These are phyloP conservation scores for Asterionellopsis glacialis DNA, from an alignment of 108 stramenopile species.

Conservation along the genomic window DNA sequence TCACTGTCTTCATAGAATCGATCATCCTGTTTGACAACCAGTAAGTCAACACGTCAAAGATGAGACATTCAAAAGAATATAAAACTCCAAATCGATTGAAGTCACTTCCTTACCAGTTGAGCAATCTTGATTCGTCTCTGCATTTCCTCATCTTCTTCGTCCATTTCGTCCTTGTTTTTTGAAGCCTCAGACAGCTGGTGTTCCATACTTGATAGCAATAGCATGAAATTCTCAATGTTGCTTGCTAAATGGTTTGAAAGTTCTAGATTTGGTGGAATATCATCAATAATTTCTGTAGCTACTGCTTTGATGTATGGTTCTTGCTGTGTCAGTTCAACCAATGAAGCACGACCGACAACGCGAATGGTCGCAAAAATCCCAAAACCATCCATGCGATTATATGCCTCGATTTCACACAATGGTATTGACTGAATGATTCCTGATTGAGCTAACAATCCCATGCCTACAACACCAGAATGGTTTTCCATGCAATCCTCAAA, in stretches of 20 bases:
- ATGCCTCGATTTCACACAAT: conserved; percentile 77
- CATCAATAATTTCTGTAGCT: conserved; percentile 55
- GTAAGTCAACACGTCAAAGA: not conserved
- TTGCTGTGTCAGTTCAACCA: conserved; percentile 51
- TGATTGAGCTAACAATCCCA: conserved; percentile 56
- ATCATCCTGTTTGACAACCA: conserved; percentile 25
- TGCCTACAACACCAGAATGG: conserved; percentile 66
- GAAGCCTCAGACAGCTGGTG: conserved; percentile 25
- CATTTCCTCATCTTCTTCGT: conserved; percentile 30
- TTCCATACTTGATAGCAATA: conserved; percentile 50
- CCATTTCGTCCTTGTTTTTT: conserved; percentile 24
- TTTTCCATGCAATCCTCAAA: conserved; percentile 60
- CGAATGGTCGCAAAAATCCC: conserved; percentile 75
- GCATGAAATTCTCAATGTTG: conserved; percentile 52
- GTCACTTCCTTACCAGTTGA: conserved; percentile 38
- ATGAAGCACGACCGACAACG: conserved; percentile 54
- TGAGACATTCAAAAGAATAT: not conserved
- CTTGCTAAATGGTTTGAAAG: conserved; percentile 46
- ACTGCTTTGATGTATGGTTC: conserved; percentile 60
- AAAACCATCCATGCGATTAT: conserved; percentile 58
- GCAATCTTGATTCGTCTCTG: conserved; percentile 61
- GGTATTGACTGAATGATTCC: conserved; percentile 75
- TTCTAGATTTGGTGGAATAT: conserved; percentile 36
- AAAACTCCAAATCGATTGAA: not conserved
- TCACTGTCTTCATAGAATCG: conserved; percentile 15